Evolutionary conservation across 2,329 filamentous ascomycete species (phyloP).

Genomic region (Colletotrichum viniferum): DNA sequence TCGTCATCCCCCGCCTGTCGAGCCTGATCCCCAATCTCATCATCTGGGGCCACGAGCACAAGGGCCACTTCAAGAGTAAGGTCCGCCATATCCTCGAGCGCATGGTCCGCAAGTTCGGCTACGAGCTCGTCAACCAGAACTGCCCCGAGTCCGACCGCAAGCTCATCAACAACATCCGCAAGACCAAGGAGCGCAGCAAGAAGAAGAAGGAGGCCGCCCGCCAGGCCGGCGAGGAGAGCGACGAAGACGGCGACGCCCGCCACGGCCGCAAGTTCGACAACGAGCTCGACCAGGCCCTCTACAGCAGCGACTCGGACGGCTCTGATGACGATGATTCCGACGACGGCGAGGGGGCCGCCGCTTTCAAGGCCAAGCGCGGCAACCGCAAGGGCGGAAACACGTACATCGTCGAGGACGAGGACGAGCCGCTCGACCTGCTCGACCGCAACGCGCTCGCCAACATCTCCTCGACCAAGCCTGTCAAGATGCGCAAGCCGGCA

Average conservation of each 20-base stretch:
- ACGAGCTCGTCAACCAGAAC: conserved; percentile 76
- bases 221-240: conserved; percentile 61
- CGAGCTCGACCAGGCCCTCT: conserved; percentile 95
- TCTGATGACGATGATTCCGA: conserved; percentile 69
- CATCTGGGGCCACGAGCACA: conserved; percentile 97
- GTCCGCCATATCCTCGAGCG: conserved; percentile 98
- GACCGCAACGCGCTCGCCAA: conserved; percentile 88
- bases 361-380: conserved; percentile 49
- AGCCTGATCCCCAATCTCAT: conserved; percentile 88
- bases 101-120: conserved; percentile 89
- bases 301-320: conserved; percentile 73
- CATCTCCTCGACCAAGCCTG: conserved; percentile 89
- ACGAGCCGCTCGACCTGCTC: conserved; percentile 92
- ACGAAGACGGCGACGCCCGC: conserved; percentile 52
- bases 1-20: conserved; percentile 78
- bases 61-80: conserved; percentile 94
- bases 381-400: conserved; percentile 68
- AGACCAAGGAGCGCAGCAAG: conserved; percentile 90
- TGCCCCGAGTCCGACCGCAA: conserved; percentile 89
- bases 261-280: conserved; percentile 76
- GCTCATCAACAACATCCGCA: conserved; percentile 91
- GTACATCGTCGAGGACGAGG: conserved; percentile 93
- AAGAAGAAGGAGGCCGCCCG: conserved; percentile 78
- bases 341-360: conserved; percentile 45
- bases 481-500: conserved; percentile 62